Evolutionary conservation across 1,284 basidiomycete species (phyloP), one percentile per base, ranked within the genome.

Genomic region (Malassezia cuniculi): DNA sequence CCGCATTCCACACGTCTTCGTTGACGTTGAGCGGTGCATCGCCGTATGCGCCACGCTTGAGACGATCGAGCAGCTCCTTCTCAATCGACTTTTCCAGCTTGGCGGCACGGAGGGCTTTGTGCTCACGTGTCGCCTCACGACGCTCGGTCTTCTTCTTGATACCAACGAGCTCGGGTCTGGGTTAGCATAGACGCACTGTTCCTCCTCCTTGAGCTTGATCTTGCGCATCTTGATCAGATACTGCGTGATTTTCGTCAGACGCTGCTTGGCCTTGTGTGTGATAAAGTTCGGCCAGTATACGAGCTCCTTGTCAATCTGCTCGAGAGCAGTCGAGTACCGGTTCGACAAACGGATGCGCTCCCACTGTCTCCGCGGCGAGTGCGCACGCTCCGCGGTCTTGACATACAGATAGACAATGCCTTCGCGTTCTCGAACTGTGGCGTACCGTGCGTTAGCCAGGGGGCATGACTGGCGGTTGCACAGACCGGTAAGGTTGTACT

Each of bases 181-280:
- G 20, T 19, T 10, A 11, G 11, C n/a, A 12, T 4, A 11, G 5
- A 37, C 84, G 57, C 48, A 89, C 86, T 87, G 81, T 69, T 90
- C 80, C 34, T 66, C 60, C 17, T 54, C 57, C 39, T 84, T 80
- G 47, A 90, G 74, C 59, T 81, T 82, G 57, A 94, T 71, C 28
- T 85, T 78, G 44, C 93, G 76, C 83, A 97, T 87, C 73, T 94
- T 93, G 70, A 97, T 95, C 49, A 97, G 76, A 66, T 95, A 97
- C 69, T 99, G 93, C 0, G 90, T 97, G 57, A 99, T 95, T 73
- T 95, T 97, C 12, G 93, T 99, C 26, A 94, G 76, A 35, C 93
- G 78, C 71, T 99, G 93, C 74, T 97, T 99, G 75, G 90, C 94
- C 71, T 95, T 95, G 73, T 97, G 93, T 43, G 86, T 83, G 39